Percentiles rank a stretch among this genome's conserved stretches.
Conservation (phyloP, 495 filamentous ascomycete genomes). For the Hyaloscypha variabilis region DNA sequence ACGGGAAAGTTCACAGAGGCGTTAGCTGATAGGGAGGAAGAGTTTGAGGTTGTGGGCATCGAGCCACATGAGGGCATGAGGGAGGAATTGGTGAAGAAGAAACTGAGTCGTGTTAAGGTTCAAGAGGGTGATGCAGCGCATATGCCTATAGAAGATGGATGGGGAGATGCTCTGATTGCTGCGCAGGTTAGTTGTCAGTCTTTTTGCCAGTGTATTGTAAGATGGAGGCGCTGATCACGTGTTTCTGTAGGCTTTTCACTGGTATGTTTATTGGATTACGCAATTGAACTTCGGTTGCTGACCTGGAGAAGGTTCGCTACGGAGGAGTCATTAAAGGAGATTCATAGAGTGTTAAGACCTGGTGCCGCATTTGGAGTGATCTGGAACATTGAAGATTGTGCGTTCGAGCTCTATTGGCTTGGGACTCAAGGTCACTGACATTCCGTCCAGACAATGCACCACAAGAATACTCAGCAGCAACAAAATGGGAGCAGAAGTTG, state of each 20-base stretch:
- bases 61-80: conserved; percentile 67
- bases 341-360: conserved; percentile 57
- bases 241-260: conserved; percentile 57
- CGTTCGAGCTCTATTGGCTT: conserved; percentile 21
- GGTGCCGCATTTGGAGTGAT: conserved; percentile 59
- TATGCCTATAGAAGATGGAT: conserved; percentile 55
- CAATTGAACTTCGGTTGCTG: neutral
- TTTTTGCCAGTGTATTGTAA: neutral
- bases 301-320: conserved; percentile 57
- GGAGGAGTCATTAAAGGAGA: conserved; percentile 54
- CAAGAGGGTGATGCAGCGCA: conserved; percentile 54
- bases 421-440: neutral
- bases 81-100: conserved; percentile 53
- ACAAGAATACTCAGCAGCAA: conserved; percentile 42
- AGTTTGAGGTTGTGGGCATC: conserved; percentile 58
- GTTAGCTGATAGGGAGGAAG: conserved; percentile 52
- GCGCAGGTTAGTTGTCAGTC: conserved; percentile 56
- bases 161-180: conserved; percentile 63
- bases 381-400: conserved; percentile 70
- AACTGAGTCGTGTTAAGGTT: conserved; percentile 47
- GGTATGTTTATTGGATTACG: conserved; percentile 41
- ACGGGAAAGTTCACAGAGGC: conserved; percentile 69
- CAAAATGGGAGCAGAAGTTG: conserved; percentile 55
- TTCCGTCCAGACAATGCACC: conserved; percentile 47
- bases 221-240: conserved; percentile 13